phyloP scores from a whole-genome alignment of 345 rosid species.

The Turnera subulata region DNA sequence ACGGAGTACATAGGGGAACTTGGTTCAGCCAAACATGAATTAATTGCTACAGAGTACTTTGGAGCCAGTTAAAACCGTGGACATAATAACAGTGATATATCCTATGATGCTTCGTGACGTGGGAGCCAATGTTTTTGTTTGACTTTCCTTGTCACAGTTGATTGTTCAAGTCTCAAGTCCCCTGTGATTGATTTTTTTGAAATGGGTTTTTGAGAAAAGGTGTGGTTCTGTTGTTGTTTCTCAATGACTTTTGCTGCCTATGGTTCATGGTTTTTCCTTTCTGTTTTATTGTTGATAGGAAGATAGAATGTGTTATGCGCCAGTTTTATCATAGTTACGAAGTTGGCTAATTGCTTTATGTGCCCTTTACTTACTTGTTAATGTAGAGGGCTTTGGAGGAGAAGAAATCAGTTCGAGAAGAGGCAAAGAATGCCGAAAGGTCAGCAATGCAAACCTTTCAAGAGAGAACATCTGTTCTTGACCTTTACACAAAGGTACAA shows the following conservation, averaged over 20 bases:
- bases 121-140: too few relatives aligned
- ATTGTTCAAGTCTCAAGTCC: too few relatives aligned
- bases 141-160: too few relatives aligned
- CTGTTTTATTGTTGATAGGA: neutral
- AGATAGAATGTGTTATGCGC: neutral
- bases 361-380: neutral
- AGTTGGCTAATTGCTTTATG: neutral
- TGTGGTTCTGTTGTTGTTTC: neutral
- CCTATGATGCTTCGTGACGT: too few relatives aligned
- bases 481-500: slow-evolving; percentile 73
- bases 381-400: slow-evolving; percentile 89
- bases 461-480: slow-evolving; percentile 60
- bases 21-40: too few relatives aligned
- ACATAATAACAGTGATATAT: too few relatives aligned
- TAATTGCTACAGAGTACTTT: too few relatives aligned
- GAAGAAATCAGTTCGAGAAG: slow-evolving; percentile 59
- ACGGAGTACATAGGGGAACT: too few relatives aligned
- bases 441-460: slow-evolving; percentile 61
- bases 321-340: neutral
- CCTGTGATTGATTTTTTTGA: too few relatives aligned
- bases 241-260: too few relatives aligned
- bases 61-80: too few relatives aligned
- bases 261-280: neutral
- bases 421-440: slow-evolving; percentile 68
- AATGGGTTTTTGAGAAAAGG: too few relatives aligned